These are phyloP conservation scores for Cocos nucifera DNA, from an alignment of 176 grass and related monocot genomes.

Conservation along the genomic window DNA sequence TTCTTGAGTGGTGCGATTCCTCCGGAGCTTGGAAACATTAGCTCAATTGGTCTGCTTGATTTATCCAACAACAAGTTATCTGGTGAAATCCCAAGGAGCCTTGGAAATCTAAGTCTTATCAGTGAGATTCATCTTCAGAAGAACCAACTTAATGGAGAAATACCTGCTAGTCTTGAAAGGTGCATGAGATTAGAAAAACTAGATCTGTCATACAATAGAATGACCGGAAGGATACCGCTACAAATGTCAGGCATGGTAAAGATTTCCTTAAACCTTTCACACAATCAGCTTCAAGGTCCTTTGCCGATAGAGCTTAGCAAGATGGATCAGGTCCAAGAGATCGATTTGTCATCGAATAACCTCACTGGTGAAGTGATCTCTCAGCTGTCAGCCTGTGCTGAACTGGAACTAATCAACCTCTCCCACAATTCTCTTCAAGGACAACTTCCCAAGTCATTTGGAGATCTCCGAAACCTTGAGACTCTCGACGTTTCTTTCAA, in stretches of 20 bases:
- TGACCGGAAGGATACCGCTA: conserved; percentile 38
- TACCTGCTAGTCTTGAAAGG: conserved; percentile 43
- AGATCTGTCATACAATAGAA: conserved; percentile 57
- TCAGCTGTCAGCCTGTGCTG: conserved; percentile 25
- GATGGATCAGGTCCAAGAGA: conserved; percentile 38
- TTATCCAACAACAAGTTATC: conserved; percentile 46
- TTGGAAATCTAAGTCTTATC: conserved; percentile 33
- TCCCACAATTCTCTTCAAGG: conserved; percentile 64
- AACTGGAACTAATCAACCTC: conserved; percentile 40
- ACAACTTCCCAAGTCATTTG: conserved; percentile 19
- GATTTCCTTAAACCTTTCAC: conserved; percentile 56
- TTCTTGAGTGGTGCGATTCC: conserved; percentile 38
- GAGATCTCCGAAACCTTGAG: conserved; percentile 30
- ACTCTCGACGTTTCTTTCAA: conserved; percentile 66
- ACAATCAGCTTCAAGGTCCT: conserved; percentile 46
- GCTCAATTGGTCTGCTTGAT: conserved; percentile 37
- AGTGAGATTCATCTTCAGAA: conserved; percentile 23
- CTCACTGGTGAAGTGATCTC: conserved; percentile 31
- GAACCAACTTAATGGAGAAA: conserved; percentile 43
- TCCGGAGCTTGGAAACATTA: conserved; percentile 35
- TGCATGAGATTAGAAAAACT: conserved; percentile 18
- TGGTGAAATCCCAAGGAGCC: conserved; percentile 39
- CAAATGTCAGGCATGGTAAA: conserved; percentile 31
- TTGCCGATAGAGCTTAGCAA: conserved; percentile 36
- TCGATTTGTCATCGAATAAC: conserved; percentile 76